phyloP scores from a whole-genome alignment of 2,329 filamentous ascomycete genomes.

The Aspergillus fumigatus region DNA sequence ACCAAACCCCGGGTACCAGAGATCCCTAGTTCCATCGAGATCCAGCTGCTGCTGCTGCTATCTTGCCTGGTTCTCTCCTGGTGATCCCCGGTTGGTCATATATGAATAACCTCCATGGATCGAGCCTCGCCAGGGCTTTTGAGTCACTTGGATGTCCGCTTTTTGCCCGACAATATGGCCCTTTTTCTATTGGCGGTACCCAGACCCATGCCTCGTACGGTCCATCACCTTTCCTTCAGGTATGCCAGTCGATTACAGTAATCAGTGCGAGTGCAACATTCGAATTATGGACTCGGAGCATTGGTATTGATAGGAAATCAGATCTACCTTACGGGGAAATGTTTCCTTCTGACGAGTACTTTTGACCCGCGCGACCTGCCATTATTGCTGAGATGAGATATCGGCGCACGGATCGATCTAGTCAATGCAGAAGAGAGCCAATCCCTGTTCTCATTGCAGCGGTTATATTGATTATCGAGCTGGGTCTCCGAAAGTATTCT shows the following conservation, averaged over 20 bases:
- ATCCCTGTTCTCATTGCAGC: constrained; percentile 12
- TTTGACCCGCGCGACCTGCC: background rate
- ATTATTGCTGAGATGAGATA: background rate
- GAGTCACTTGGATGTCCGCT: background rate
- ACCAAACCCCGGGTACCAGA: no score
- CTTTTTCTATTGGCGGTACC: background rate
- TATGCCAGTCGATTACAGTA: background rate
- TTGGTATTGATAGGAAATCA: background rate
- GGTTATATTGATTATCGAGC: background rate
- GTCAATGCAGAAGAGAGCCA: background rate
- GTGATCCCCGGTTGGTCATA: background rate
- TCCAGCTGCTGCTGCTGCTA: background rate
- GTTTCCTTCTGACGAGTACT: background rate
- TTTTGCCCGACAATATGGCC: background rate
- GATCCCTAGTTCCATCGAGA: background rate
- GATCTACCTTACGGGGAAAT: background rate
- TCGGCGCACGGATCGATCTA: background rate
- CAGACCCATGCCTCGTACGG: background rate
- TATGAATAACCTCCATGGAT: background rate
- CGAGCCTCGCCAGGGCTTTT: background rate
- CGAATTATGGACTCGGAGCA: background rate
- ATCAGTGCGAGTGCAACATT: background rate
- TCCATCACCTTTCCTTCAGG: background rate
- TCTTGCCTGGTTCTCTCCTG: background rate
- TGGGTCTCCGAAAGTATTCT: background rate